Percentiles rank a stretch among this genome's conserved stretches.
These are phyloP conservation scores for Penstemon newberryi DNA, from an alignment of 257 asterid species.

Conservation along the genomic window DNA sequence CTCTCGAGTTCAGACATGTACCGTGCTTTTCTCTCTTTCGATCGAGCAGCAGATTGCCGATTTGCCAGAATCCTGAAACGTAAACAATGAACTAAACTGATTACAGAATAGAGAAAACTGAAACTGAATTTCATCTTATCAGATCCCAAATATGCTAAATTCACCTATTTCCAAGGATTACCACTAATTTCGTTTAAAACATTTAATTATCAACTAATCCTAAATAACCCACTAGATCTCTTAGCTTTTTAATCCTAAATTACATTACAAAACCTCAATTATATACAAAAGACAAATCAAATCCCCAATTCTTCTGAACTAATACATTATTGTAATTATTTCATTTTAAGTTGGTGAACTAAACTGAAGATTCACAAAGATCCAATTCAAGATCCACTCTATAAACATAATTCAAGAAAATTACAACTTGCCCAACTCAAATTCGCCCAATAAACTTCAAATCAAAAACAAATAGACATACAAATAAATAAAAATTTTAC, in stretches of 20 bases:
- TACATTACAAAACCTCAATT: slow-evolving; percentile 23
- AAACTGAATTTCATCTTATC: background rate
- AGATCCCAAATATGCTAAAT: background rate
- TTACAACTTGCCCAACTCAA: background rate
- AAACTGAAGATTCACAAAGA: slow-evolving; percentile 42
- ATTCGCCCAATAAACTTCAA: slow-evolving; percentile 9
- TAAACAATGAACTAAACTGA: background rate
- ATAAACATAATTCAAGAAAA: slow-evolving; percentile 16
- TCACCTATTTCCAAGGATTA: background rate
- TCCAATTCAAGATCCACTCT: slow-evolving; percentile 38
- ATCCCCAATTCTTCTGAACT: background rate
- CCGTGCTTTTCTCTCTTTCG: slow-evolving; percentile 84
- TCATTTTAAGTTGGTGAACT: slow-evolving; percentile 20
- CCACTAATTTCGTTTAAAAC: background rate
- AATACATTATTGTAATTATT: background rate
- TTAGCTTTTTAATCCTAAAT: background rate
- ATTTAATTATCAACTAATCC: background rate
- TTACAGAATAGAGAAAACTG: background rate
- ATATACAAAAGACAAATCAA: too few relatives aligned
- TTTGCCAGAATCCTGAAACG: slow-evolving; percentile 80
- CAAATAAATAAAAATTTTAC: slow-evolving; percentile 28
- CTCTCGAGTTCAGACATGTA: slow-evolving; percentile 89
- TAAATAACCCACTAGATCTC: too few relatives aligned
- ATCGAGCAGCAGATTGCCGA: slow-evolving; percentile 93
- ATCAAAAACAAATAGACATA: background rate